These are phyloP conservation scores for Phlyctochytrium bullatum DNA, from an alignment of 192 early-diverging fungal genomes.

Conservation along the genomic window DNA sequence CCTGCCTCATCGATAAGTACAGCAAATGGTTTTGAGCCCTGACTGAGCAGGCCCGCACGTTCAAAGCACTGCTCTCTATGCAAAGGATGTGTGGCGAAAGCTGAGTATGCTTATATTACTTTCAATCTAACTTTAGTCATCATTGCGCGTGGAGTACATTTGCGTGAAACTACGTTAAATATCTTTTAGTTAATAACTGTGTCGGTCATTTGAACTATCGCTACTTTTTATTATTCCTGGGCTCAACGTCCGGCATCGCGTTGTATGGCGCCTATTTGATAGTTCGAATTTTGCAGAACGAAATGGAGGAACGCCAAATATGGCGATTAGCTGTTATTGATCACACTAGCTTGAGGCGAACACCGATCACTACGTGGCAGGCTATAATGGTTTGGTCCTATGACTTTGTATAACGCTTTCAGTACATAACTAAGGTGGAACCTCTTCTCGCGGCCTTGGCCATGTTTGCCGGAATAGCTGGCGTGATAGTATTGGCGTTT, in stretches of 20 bases:
- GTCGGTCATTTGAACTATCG: slow-evolving; percentile 52
- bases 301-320: slow-evolving; percentile 29
- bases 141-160: slow-evolving; percentile 53
- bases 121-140: slow-evolving; percentile 31
- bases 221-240: slow-evolving; percentile 46
- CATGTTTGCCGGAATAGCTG: slow-evolving; percentile 36
- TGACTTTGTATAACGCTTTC: not conserved
- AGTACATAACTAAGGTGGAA: slow-evolving; percentile 38
- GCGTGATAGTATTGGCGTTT: slow-evolving; percentile 39
- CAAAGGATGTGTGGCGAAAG: slow-evolving; percentile 45
- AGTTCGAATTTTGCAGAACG: slow-evolving; percentile 22
- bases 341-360: slow-evolving; percentile 1
- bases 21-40: too few relatives aligned
- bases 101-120: slow-evolving; percentile 35
- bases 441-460: slow-evolving; percentile 32
- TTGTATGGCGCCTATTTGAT: slow-evolving; percentile 41
- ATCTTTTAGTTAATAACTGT: slow-evolving; percentile 46
- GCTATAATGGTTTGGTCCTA: slow-evolving; percentile 29
- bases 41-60: slow-evolving; percentile 37
- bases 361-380: slow-evolving; percentile 28
- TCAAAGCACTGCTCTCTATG: slow-evolving; percentile 53
- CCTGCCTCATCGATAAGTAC: slow-evolving; percentile 48
- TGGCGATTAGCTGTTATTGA: slow-evolving; percentile 20
- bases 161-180: too few relatives aligned
- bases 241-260: slow-evolving; percentile 23